Conservation (phyloP, 257 asterid species). For the Capsicum pubescens region DNA sequence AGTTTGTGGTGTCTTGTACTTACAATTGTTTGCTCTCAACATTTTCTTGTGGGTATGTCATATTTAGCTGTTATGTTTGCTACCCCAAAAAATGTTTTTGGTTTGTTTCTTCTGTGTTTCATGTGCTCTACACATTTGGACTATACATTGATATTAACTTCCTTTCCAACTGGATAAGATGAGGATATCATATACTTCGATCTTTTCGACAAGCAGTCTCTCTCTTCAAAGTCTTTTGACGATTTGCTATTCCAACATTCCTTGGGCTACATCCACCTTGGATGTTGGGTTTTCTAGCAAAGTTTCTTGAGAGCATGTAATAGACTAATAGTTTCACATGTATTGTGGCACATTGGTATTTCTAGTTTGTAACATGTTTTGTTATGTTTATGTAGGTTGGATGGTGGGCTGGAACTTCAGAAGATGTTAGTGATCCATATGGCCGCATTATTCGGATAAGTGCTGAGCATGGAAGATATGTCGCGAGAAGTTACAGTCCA, state of each 20-base stretch:
- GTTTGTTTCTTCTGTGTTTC: background rate
- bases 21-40: background rate
- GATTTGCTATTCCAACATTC: background rate
- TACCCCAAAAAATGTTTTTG: background rate
- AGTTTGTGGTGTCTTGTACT: background rate
- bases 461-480: conserved; percentile 92
- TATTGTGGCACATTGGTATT: conserved; percentile 2
- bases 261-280: conserved; percentile 2
- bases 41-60: background rate
- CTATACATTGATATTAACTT: background rate
- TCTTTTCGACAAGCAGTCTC: background rate
- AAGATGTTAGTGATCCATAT: conserved; percentile 72
- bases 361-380: conserved; percentile 31
- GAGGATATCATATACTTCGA: background rate
- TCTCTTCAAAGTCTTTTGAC: background rate
- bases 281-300: background rate
- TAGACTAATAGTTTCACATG: background rate
- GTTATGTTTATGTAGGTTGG: conserved; percentile 73
- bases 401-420: conserved; percentile 98
- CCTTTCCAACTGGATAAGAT: background rate
- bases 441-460: conserved; percentile 86
- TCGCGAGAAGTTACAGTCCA: conserved; percentile 92
- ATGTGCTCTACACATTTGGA: background rate
- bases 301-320: conserved; percentile 11
- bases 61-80: background rate